Evolutionary conservation across 2,329 filamentous ascomycete genomes (phyloP), one percentile per base, ranked within the genome.

Genomic region (Penicillium paneum): DNA sequence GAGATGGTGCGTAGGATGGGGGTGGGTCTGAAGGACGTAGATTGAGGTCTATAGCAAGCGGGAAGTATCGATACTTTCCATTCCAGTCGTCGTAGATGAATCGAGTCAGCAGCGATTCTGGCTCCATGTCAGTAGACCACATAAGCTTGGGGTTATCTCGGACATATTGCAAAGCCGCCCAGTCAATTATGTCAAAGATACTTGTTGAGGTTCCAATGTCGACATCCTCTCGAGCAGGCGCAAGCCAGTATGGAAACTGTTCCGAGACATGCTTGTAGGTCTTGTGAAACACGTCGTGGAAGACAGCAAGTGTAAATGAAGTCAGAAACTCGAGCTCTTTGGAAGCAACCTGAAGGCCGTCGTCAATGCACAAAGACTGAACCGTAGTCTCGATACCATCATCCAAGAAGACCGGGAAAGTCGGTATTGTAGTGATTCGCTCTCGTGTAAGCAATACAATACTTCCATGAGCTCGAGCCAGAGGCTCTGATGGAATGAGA

Each of bases 241-340:
- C 88, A 13, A 97, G 67, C 77, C 91, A 96, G 71, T 97, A 99
- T 0, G 91, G 87, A 69, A 96, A 81, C 28, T 86, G 84, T 0
- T 79, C 72, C 0, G 78, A 63, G 15, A 84, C 78, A 0, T 82
- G 77, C 45, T 89, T 84, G 64, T 90, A 99, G 3, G 80, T 79
- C 70, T 99, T 99, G 71, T 91, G 93, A 76, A 96, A 97, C 0
- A 97, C 78, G 62, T 97, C 91, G 15, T 83, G 76, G 70, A 95
- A 97, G 0, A 95, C 72, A 5, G 82, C 80, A 38, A 95, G 74
- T 0, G 90, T 96, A 68, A 94, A 96, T 0, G 71, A 72, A 0
- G 84, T 85, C n/a, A 97, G 69, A 1, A 76, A 69, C 0, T 81
- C 71, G 0, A 91, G 60, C 0, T 75, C 62, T 0, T 74, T 70